Conservation (phyloP, 441 rosid genomes). For the Codiaeum variegatum region DNA sequence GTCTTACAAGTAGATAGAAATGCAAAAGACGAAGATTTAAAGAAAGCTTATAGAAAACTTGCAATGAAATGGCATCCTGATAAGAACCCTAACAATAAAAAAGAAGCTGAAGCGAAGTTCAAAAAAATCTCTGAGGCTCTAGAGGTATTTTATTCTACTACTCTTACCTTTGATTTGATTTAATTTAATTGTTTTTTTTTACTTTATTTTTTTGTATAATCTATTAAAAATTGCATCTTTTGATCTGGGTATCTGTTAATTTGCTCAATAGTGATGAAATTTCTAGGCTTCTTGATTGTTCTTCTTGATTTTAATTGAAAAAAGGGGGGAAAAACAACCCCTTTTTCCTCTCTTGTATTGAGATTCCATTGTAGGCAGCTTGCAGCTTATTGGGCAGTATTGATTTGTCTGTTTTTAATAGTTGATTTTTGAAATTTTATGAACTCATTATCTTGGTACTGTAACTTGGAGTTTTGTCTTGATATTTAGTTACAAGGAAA, state of each 20-base stretch:
- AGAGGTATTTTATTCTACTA: slow-evolving; percentile 44
- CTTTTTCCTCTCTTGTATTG: not conserved
- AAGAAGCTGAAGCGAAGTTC: slow-evolving; percentile 78
- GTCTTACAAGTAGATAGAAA: slow-evolving; percentile 54
- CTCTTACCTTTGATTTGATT: not conserved
- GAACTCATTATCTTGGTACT: not conserved
- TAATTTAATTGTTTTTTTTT: not conserved
- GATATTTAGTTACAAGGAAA: too few relatives aligned
- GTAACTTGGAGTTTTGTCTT: not conserved
- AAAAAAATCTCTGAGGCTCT: slow-evolving; percentile 87
- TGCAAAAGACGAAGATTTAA: slow-evolving; percentile 73
- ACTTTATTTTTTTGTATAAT: not conserved
- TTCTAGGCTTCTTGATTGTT: not conserved
- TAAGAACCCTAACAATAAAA: slow-evolving; percentile 71
- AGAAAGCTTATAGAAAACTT: slow-evolving; percentile 72
- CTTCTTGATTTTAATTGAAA: not conserved
- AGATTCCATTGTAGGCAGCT: not conserved
- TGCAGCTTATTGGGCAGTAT: not conserved
- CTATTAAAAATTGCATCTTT: not conserved
- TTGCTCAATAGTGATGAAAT: not conserved
- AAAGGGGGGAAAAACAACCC: not conserved
- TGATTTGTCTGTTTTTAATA: not conserved
- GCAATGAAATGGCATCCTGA: slow-evolving; percentile 95
- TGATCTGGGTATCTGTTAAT: not conserved
- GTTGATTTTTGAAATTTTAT: not conserved